These are phyloP conservation scores for Malus domestica DNA, from an alignment of 306 rosid genomes.

Conservation along the genomic window DNA sequence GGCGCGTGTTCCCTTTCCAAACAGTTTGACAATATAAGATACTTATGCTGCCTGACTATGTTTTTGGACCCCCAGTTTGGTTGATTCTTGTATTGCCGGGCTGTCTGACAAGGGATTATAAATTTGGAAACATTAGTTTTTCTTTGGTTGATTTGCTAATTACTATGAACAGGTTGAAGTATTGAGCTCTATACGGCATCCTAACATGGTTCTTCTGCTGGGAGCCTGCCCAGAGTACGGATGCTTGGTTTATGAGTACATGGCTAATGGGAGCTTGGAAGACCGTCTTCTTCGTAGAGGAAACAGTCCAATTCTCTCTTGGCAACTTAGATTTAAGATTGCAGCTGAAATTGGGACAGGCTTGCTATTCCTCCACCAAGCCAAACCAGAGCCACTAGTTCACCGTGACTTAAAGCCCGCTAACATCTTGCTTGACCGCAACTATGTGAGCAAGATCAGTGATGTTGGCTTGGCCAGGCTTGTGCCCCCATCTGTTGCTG, in stretches of 20 bases:
- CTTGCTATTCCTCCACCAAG: constrained; percentile 85
- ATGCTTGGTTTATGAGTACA: constrained; percentile 82
- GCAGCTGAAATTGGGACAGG: constrained; percentile 89
- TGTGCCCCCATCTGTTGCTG: constrained; percentile 69
- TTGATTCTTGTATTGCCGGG: background rate
- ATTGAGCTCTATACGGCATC: constrained; percentile 84
- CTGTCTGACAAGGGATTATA: background rate
- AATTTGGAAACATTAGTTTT: background rate
- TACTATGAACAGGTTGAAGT: constrained; percentile 63
- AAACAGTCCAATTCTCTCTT: constrained; percentile 53
- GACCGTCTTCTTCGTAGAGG: constrained; percentile 61
- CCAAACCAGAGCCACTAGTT: constrained; percentile 90
- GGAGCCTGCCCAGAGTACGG: constrained; percentile 99
- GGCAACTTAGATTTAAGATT: constrained; percentile 75
- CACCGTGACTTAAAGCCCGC: constrained; percentile 96
- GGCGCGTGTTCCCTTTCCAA: background rate
- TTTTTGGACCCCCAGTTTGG: background rate
- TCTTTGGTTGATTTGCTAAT: constrained; percentile 12
- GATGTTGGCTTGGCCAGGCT: constrained; percentile 92
- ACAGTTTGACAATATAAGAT: background rate
- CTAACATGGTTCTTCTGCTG: constrained; percentile 94
- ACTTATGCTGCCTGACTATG: background rate
- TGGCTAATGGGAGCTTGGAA: constrained; percentile 88
- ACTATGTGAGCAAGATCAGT: constrained; percentile 76
- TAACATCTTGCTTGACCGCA: constrained; percentile 71